Evolutionary conservation across 192 early-diverging fungal species (phyloP).

Genomic region (Rhizoclosmatium globosum): DNA sequence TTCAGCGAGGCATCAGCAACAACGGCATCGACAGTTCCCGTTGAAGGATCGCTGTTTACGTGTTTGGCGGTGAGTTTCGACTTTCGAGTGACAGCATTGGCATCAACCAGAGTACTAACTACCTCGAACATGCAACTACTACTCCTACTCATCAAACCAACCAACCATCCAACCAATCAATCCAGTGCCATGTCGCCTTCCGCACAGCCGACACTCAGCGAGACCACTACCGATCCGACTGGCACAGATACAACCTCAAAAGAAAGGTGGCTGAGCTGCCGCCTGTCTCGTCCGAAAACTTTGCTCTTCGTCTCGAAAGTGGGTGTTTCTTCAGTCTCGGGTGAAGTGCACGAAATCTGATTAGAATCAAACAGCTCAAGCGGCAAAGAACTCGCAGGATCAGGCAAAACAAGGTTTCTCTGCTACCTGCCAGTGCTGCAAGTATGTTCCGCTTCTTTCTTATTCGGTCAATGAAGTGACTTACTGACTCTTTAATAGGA

Average conservation of each 20-base stretch:
- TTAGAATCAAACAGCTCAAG: conserved; percentile 6
- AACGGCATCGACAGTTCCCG: conserved; percentile 22
- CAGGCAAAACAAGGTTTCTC: conserved; percentile 10
- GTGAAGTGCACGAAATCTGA: background rate
- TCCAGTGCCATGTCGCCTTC: conserved; percentile 91
- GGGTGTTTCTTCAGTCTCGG: background rate
- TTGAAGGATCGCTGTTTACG: conserved; percentile 44
- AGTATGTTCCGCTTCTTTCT: conserved; percentile 14
- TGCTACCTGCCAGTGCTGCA: conserved; percentile 35
- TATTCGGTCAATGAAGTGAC: conserved; percentile 37
- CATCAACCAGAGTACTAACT: background rate
- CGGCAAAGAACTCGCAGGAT: conserved; percentile 32
- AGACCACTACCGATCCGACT: conserved; percentile 93
- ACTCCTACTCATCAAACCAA: background rate
- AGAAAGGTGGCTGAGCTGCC: conserved; percentile 93
- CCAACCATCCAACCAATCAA: conserved; percentile 36
- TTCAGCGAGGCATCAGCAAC: conserved; percentile 45
- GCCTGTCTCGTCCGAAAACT: conserved; percentile 83
- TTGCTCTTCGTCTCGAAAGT: conserved; percentile 74
- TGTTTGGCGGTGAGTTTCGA: conserved; percentile 48
- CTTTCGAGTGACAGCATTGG: background rate
- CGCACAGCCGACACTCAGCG: conserved; percentile 87
- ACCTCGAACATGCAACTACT: background rate
- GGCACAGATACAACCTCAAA: conserved; percentile 99
- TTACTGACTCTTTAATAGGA: conserved; percentile 61